Conservation (phyloP, 192 early-diverging fungal species). For the Jimgerdemannia lactiflua region DNA sequence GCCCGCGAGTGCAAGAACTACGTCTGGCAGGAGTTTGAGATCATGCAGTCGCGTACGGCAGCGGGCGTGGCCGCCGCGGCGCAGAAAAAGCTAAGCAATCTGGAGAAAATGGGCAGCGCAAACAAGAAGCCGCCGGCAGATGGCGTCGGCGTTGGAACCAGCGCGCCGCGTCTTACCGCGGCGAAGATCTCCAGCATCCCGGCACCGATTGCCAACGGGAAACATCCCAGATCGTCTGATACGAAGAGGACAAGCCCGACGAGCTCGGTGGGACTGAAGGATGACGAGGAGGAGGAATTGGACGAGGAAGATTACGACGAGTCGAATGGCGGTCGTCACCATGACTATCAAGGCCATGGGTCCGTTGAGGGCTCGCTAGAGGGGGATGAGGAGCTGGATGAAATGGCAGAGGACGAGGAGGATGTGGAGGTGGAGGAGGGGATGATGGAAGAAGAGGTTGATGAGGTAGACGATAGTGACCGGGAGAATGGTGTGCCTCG, state of each 20-base stretch:
- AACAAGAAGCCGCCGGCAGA: slow-evolving; percentile 26
- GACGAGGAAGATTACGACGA: background rate
- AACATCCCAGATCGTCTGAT: background rate
- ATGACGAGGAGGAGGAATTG: slow-evolving; percentile 2
- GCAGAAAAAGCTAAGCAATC: slow-evolving; percentile 31
- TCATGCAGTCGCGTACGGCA: slow-evolving; percentile 37
- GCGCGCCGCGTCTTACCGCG: background rate
- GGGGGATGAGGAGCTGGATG: background rate
- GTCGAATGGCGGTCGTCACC: background rate
- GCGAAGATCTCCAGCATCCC: background rate
- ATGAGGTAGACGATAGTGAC: background rate
- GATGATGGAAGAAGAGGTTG: background rate
- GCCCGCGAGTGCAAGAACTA: slow-evolving; percentile 76
- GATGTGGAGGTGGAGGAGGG: background rate
- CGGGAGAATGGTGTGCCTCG: background rate
- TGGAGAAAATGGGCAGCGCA: slow-evolving; percentile 33
- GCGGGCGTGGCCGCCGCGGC: slow-evolving; percentile 35
- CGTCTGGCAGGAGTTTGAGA: slow-evolving; percentile 65
- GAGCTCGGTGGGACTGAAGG: background rate
- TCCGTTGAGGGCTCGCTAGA: background rate
- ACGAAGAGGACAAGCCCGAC: background rate
- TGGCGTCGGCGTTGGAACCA: background rate
- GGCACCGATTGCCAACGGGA: background rate
- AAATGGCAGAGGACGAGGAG: slow-evolving; percentile 2
- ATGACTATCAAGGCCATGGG: background rate